Evolutionary conservation across 129 eudicot species (phyloP), one percentile per base, ranked within the genome.

Genomic region (Centella asiatica): DNA sequence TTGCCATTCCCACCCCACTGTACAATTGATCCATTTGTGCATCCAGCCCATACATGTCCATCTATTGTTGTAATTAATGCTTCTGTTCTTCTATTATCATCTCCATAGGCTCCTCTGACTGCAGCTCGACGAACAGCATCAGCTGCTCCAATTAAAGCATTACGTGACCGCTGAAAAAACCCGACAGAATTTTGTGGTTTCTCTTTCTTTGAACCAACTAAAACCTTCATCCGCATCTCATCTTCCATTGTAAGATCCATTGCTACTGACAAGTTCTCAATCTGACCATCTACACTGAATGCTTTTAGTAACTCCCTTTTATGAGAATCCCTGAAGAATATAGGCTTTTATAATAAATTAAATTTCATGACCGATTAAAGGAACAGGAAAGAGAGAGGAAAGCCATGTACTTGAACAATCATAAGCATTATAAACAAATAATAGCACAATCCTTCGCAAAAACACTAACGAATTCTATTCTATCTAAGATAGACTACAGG

Each of bases 121-220:
- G 98, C 96, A 74, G 63, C 98, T 62, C 98, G 85, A 37, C 85
- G 94, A 32, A 92, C 98, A 69, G 96, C 98, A 80, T 92, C 98
- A 53, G 98, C 98, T 65, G 98, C 98, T 62, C 98, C 98, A 66
- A 87, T 20, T 67, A 92, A 78, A 52, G 95, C 98, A 76, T 92
- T 87, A 53, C 98, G 98, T 60, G 98, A 87, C 5, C 96, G 94
- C 76, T 92, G 98, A 37, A 92, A 92, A 70, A 92, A 92, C 62
- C 72, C 77, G 36, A 92, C 50, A 32, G 96, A 60, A 37, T 67
- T 74, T 71, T 80, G 96, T 29, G 75, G 3, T 65, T 84, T 87
- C n/a, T 87, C 94, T 72, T 86, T 86, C 52, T 80, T 86, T 23
- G 62, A 56, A 56, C 62, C 62, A 56, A 44, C 62, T 56, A 80